Evolutionary conservation across 352 stramenopile species (phyloP), one percentile per base, ranked within the genome.

Genomic region (Globisporangium viniferum): DNA sequence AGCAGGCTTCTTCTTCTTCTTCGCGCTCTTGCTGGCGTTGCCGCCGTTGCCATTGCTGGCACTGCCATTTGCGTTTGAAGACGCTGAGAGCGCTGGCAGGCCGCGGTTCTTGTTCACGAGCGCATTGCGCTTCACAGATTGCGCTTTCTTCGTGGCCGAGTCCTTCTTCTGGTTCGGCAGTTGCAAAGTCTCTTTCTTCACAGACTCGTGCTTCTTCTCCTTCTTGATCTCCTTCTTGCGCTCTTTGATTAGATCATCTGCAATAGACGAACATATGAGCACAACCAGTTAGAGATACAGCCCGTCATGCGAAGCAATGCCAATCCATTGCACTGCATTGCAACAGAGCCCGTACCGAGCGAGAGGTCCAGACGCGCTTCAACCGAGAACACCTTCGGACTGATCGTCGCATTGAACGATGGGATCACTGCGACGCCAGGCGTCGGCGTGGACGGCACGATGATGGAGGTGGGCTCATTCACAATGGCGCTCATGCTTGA

Each of bases 191-290:
- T 75, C 62, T 7, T 64, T 61, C 24, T 69, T 61, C 29, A 68
- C 67, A 6, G 62, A 36, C 44, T 78, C 61, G 48, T 68, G 51
- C 63, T 72, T 65, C 18, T 73, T 63, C 24, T 62, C 73, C n/a
- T 87, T 84, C 71, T 92, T 88, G 44, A 79, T 71, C 59, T 89
- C 80, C 64, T 90, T 90, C 64, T 88, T 88, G 49, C 82, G 79
- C 62, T 90, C 80, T 66, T 90, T 90, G 69, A 90, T 92, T 51
- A 90, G 57, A n/a, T 82, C 82, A 62, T 92, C 84, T 77, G 48
- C 35, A 63, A 10, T 14, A 9, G 24, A 14, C 5, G 3, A 1
- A 29, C 4, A 60, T n/a, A 6, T 33, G 29, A 59, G 5, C n/a
- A 7, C 6, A 44, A 27, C 2, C 6, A 53, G 49, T 67, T 27